Base-by-base conservation (phyloP, 2,329 filamentous ascomycete genomes). In the Trichoderma harzianum region DNA sequence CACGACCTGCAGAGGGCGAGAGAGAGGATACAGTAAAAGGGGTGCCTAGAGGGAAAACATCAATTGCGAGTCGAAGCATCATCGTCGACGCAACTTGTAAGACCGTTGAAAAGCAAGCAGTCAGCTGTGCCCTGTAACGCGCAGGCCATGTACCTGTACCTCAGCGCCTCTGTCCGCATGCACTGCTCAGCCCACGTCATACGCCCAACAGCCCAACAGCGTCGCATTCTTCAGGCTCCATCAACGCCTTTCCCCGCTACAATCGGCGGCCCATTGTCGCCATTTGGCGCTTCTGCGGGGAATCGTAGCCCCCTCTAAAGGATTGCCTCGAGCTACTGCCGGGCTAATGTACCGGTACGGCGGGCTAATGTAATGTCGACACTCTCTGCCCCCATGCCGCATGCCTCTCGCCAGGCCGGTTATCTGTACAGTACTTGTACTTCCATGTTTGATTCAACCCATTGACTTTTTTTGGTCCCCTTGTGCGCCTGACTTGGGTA, bases 181-280 rank as follows among this genome's bases (percentile, higher is more conserved):
- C 53, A 68, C 53, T 10, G n/a, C 65, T 68, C 65, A 68, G 53
- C 53, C 65, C 65, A 68, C 65, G 65, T 68, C 65, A 68, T 68
- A 58, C 65, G 32, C 65, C n/a, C 43, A 26, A n/a, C 30, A 16
- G 28, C 63, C 47, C 53, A 43, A 30, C 65, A 60, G 53, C 65
- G 53, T 60, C 26, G 63, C 47, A 65, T 65, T 30, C 32, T 60
- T 36, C 53, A 28, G 34, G 34, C 55, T 68, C 34, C 65, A 28
- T 53, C 51, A 57, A 14, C 14, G n/a, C 32, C 2, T 32, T 26
- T 36, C 32, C 34, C 34, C 65, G 65, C 65, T 43, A 47, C 24
- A 43, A 58, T 58, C 53, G 24, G 21, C 32, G 47, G 47, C 21
- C 30, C n/a, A 34, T 67, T 55, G 32, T 21, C 47, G 47, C 43